Evolutionary conservation across 2,329 filamentous ascomycete genomes (phyloP).

Genomic region (Pseudogymnoascus sp.): DNA sequence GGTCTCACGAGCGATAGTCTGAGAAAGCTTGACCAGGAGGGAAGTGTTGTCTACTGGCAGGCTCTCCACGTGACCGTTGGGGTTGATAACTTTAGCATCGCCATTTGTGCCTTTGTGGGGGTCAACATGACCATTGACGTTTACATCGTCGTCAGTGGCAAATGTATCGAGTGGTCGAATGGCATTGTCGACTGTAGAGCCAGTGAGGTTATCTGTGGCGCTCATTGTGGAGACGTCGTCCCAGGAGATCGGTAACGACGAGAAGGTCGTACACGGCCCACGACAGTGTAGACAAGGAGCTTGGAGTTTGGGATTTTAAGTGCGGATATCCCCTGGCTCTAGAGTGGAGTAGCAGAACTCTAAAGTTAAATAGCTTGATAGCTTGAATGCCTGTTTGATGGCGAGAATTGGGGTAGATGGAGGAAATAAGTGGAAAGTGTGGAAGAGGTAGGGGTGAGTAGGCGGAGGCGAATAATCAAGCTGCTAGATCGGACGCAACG

Average conservation of each 20-base stretch:
- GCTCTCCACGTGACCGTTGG: neutral
- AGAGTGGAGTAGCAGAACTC: neutral
- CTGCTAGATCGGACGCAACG: neutral
- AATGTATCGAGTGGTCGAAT: neutral
- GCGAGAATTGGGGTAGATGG: neutral
- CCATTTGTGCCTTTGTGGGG: neutral
- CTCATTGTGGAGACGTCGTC: conserved; percentile 6
- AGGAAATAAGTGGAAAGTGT: neutral
- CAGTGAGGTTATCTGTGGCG: neutral
- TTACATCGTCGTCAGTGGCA: neutral
- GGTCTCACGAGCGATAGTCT: conserved; percentile 41
- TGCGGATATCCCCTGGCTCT: neutral
- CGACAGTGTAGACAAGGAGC: neutral
- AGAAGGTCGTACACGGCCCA: neutral
- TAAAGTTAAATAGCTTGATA: neutral
- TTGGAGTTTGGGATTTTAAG: neutral
- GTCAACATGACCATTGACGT: neutral
- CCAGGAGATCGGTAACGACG: conserved; percentile 1
- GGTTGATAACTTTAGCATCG: neutral
- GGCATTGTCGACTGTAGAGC: neutral
- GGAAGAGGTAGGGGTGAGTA: neutral
- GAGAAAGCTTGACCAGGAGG: conserved; percentile 39
- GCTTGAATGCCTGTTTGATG: neutral
- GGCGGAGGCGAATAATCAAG: neutral
- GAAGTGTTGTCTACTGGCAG: conserved; percentile 21